These are phyloP conservation scores for Millerozyma miso DNA, from an alignment of 805 yeast species.

Conservation along the genomic window DNA sequence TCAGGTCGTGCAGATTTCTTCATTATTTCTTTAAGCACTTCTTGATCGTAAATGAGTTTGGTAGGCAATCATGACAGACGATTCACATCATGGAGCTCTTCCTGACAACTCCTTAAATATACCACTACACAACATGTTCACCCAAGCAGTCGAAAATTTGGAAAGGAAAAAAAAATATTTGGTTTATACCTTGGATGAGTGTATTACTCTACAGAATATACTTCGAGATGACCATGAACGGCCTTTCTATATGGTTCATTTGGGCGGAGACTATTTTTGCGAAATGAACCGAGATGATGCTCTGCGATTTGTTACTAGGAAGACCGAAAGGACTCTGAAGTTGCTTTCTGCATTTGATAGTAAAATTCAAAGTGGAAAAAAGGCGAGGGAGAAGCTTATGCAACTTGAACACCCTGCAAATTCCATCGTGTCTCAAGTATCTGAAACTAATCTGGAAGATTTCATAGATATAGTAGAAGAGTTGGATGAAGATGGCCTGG, in stretches of 20 bases:
- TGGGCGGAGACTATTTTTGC: constrained; percentile 41
- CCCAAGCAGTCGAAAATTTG: neutral
- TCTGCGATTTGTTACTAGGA: constrained; percentile 18
- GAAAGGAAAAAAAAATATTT: neutral
- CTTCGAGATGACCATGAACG: neutral
- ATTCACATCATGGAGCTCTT: neutral
- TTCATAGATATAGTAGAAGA: constrained; percentile 77
- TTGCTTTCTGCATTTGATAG: constrained; percentile 37
- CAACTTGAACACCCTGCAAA: constrained; percentile 6
- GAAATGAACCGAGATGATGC: constrained; percentile 30
- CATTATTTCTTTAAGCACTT: no score
- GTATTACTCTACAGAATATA: neutral
- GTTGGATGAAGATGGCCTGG: constrained; percentile 78
- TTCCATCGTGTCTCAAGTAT: neutral
- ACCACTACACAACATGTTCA: neutral
- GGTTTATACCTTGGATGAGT: neutral
- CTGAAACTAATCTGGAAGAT: constrained; percentile 25
- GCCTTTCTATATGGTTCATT: constrained; percentile 17
- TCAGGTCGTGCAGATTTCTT: no score
- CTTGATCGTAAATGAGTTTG: no score
- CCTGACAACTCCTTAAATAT: neutral
- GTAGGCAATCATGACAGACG: neutral
- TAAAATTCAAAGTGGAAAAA: constrained; percentile 38
- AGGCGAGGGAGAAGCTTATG: constrained; percentile 23
- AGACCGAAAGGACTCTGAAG: constrained; percentile 24